Percentiles rank a stretch among this genome's conserved stretches.
Conservation (phyloP, 805 yeast genomes). For the Candida hispaniensis region DNA sequence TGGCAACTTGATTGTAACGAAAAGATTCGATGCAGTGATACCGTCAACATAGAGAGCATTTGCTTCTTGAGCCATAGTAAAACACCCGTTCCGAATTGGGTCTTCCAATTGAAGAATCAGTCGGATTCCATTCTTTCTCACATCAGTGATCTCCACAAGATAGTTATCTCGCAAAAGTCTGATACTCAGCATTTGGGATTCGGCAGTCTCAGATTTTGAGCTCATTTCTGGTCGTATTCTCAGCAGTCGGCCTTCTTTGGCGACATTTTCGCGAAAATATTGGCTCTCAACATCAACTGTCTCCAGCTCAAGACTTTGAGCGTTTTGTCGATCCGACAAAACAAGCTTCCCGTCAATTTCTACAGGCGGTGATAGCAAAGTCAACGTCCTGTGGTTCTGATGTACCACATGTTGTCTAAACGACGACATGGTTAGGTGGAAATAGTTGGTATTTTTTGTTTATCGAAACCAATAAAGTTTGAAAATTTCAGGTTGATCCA, state of each 20-base stretch:
- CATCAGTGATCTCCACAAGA: slow-evolving; percentile 10
- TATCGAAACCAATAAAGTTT: too few relatives aligned
- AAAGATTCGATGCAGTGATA: slow-evolving; percentile 1
- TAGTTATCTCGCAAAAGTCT: too few relatives aligned
- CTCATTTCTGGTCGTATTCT: slow-evolving; percentile 4
- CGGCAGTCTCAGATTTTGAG: slow-evolving; percentile 7
- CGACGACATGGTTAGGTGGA: too few relatives aligned
- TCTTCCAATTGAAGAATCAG: slow-evolving; percentile 4
- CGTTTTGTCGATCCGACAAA: too few relatives aligned
- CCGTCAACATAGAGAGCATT: slow-evolving; percentile 2
- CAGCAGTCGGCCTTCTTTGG: slow-evolving; percentile 8
- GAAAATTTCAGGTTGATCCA: too few relatives aligned
- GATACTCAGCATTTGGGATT: slow-evolving; percentile 4
- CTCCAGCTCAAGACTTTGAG: not conserved
- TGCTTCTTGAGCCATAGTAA: slow-evolving; percentile 4
- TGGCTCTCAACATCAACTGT: slow-evolving; percentile 4
- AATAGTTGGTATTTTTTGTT: too few relatives aligned
- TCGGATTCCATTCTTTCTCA: slow-evolving; percentile 1
- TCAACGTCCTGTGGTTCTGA: too few relatives aligned
- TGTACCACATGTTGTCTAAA: too few relatives aligned
- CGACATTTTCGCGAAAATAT: slow-evolving; percentile 3
- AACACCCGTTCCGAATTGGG: slow-evolving; percentile 10
- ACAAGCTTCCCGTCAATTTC: too few relatives aligned
- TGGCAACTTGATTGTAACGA: slow-evolving; percentile 2
- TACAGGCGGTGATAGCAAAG: too few relatives aligned